Conservation (phyloP, 208 protist species). For the Leishmania gerbilli region DNA sequence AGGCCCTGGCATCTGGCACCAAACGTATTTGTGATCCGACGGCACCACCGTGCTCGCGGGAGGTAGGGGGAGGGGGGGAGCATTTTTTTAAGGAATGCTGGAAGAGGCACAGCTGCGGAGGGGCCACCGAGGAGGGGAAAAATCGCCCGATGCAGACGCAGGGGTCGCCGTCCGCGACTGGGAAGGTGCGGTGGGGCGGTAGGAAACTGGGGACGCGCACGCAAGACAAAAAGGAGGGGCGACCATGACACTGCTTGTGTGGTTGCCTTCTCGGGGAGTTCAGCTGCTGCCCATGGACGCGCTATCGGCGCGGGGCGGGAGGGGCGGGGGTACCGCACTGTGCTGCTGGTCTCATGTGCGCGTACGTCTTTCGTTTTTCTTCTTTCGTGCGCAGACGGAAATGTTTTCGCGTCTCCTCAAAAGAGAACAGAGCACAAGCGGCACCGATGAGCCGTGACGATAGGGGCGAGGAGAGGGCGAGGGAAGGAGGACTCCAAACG, state of each 20-base stretch:
- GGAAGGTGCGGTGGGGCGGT: not conserved
- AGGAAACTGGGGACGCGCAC: not conserved
- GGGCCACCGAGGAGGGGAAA: not conserved
- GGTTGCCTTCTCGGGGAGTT: not conserved
- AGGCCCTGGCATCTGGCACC: constrained; percentile 51
- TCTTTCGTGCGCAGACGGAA: not conserved
- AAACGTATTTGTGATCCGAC: constrained; percentile 39
- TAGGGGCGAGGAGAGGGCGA: not conserved
- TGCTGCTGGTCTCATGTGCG: not conserved
- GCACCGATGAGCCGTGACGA: not conserved
- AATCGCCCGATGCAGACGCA: too few species aligned
- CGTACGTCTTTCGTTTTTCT: too few species aligned
- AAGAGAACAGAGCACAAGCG: not conserved
- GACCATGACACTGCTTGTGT: not conserved
- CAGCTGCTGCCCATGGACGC: too few species aligned
- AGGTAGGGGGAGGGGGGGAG: too few species aligned
- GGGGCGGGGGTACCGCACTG: too few species aligned
- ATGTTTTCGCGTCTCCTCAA: not conserved
- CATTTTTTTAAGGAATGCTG: not conserved
- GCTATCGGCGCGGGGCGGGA: not conserved
- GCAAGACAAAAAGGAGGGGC: not conserved
- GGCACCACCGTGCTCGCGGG: constrained; percentile 13
- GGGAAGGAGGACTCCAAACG: not conserved
- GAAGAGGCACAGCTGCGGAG: not conserved
- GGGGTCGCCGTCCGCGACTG: not conserved